A percentile compares a stretch with the other conserved stretches of the same genome.
Evolutionary conservation across 2,329 filamentous ascomycete species (phyloP).

Genomic region (Stagonosporopsis cucurbitacearum): DNA sequence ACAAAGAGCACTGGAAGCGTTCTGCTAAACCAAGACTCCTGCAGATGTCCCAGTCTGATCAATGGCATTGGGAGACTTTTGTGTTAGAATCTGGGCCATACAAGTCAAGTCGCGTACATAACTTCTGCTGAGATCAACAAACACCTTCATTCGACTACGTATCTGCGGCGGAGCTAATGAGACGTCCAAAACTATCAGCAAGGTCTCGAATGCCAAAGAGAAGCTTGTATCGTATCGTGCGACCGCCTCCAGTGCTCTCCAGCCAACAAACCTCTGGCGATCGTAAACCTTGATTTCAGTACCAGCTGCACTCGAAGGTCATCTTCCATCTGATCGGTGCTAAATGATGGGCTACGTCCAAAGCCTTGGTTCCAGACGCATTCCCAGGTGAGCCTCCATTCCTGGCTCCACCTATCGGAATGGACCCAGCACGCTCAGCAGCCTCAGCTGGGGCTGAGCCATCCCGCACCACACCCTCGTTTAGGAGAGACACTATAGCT

Average conservation of each 20-base stretch:
- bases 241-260: neutral
- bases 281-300: neutral
- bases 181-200: neutral
- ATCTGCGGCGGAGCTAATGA: no score
- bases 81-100: neutral
- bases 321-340: conserved; percentile 8
- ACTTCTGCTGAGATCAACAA: neutral
- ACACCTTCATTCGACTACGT: neutral
- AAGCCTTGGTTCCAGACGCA: neutral
- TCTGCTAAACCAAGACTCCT: neutral
- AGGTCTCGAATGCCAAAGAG: neutral
- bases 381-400: neutral
- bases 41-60: neutral
- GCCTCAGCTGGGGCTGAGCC: conserved; percentile 8
- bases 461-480: neutral
- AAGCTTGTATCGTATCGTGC: neutral
- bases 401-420: neutral
- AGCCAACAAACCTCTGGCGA: neutral
- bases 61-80: neutral
- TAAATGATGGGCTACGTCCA: neutral
- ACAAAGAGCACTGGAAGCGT: neutral
- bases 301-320: conserved; percentile 11
- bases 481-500: neutral
- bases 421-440: neutral
- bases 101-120: neutral